phyloP scores from a whole-genome alignment of 495 filamentous ascomycete species.

The Talaromyces trachyspermus region DNA sequence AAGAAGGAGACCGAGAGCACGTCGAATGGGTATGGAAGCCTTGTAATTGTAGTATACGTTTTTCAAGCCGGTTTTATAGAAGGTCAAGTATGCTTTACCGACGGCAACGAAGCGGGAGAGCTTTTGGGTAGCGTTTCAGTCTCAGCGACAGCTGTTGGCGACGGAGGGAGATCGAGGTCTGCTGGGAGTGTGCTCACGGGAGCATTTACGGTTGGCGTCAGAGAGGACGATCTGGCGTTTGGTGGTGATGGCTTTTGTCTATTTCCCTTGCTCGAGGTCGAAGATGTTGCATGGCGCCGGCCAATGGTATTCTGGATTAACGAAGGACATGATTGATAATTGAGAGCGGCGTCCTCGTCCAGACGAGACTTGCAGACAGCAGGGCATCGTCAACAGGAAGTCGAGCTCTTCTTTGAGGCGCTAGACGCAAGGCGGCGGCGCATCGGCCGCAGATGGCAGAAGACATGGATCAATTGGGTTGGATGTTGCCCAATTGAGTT shows the following conservation, averaged over 20 bases:
- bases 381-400: background rate
- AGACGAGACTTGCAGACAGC: background rate
- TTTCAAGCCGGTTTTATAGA: constrained; percentile 82
- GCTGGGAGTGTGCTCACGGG: constrained; percentile 34
- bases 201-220: constrained; percentile 25
- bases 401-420: background rate
- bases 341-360: background rate
- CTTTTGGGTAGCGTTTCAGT: constrained; percentile 23
- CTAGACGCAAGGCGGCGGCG: background rate
- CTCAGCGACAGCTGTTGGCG: constrained; percentile 14
- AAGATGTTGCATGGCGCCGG: constrained; percentile 8
- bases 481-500: too few relatives aligned
- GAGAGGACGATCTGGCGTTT: constrained; percentile 11
- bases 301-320: background rate
- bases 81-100: constrained; percentile 47
- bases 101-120: constrained; percentile 28
- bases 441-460: constrained; percentile 2
- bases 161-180: constrained; percentile 24
- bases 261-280: constrained; percentile 11
- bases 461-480: too few relatives aligned
- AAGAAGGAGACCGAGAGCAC: constrained; percentile 22
- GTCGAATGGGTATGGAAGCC: constrained; percentile 26
- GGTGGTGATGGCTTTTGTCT: constrained; percentile 10
- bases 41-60: constrained; percentile 55
- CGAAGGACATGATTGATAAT: background rate